phyloP scores from a whole-genome alignment of 1,139 yeast genomes.

The Blastobotrys buckinghamii region DNA sequence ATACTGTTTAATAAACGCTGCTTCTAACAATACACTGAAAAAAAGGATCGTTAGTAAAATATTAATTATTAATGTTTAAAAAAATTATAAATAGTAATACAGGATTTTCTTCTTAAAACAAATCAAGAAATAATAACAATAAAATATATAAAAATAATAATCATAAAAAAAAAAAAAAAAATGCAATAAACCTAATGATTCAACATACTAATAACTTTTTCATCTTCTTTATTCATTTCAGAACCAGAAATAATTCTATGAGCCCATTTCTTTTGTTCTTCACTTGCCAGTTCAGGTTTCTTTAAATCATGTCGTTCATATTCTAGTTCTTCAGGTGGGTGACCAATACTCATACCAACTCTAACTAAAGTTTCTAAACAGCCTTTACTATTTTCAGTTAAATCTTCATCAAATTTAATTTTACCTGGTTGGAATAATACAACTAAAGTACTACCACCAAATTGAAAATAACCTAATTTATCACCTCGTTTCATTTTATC shows the following conservation, averaged over 20 bases:
- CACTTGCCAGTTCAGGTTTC: constrained; percentile 17
- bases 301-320: constrained; percentile 36
- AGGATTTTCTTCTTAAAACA: too few species aligned
- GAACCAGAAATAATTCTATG: constrained; percentile 17
- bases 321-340: constrained; percentile 47
- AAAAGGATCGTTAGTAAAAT: too few species aligned
- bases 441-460: constrained; percentile 89
- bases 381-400: constrained; percentile 58
- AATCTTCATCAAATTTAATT: constrained; percentile 65
- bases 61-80: too few species aligned
- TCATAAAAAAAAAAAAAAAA: neutral
- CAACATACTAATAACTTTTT: constrained; percentile 2
- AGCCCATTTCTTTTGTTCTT: constrained; percentile 18
- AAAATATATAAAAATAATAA: neutral
- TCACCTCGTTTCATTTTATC: constrained; percentile 60
- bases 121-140: neutral
- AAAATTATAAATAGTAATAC: too few species aligned
- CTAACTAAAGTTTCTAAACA: constrained; percentile 76
- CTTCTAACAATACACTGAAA: too few species aligned
- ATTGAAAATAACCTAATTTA: constrained; percentile 89
- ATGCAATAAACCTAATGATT: neutral
- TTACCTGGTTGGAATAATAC: constrained; percentile 45
- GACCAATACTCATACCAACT: constrained; percentile 93
- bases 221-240: constrained; percentile 1
- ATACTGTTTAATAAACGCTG: too few species aligned